These are phyloP conservation scores for Globisporangium paddicum DNA, from an alignment of 352 stramenopile genomes.

Conservation along the genomic window DNA sequence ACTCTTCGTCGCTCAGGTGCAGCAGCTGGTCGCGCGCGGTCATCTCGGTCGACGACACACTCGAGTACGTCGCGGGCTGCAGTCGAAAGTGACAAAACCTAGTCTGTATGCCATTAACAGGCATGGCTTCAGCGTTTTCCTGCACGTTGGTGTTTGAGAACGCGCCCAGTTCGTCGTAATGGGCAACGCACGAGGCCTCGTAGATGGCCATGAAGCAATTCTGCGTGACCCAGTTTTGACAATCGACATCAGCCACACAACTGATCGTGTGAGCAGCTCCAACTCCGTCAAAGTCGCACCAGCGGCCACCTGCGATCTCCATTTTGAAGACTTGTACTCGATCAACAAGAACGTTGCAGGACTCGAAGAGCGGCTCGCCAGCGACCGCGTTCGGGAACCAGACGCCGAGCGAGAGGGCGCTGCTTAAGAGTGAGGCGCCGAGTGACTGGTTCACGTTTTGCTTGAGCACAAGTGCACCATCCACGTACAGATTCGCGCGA, in stretches of 20 bases:
- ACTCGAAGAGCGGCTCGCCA: slow-evolving; percentile 46
- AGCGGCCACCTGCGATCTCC: slow-evolving; percentile 47
- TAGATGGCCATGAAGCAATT: slow-evolving; percentile 67
- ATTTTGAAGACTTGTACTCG: slow-evolving; percentile 52
- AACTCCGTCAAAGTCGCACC: slow-evolving; percentile 53
- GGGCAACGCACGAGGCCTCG: slow-evolving; percentile 37
- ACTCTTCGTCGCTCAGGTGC: slow-evolving; percentile 23
- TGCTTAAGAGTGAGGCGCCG: not conserved
- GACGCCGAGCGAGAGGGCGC: slow-evolving; percentile 42
- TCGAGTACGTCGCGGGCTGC: slow-evolving; percentile 18
- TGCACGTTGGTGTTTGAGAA: slow-evolving; percentile 1
- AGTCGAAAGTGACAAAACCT: slow-evolving; percentile 36
- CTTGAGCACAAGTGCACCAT: slow-evolving; percentile 44
- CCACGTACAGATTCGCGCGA: slow-evolving; percentile 57
- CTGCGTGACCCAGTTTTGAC: slow-evolving; percentile 30
- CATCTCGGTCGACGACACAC: slow-evolving; percentile 24
- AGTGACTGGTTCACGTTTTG: slow-evolving; percentile 14
- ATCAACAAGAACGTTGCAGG: slow-evolving; percentile 44
- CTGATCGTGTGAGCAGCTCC: slow-evolving; percentile 12
- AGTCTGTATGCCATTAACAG: too few relatives aligned
- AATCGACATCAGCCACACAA: slow-evolving; percentile 34
- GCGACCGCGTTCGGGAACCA: slow-evolving; percentile 70
- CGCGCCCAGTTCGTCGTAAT: slow-evolving; percentile 2
- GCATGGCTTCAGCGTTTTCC: too few relatives aligned
- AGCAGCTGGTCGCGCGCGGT: slow-evolving; percentile 13